Conservation (phyloP, 306 rosid species). For the Lagenaria siceraria region DNA sequence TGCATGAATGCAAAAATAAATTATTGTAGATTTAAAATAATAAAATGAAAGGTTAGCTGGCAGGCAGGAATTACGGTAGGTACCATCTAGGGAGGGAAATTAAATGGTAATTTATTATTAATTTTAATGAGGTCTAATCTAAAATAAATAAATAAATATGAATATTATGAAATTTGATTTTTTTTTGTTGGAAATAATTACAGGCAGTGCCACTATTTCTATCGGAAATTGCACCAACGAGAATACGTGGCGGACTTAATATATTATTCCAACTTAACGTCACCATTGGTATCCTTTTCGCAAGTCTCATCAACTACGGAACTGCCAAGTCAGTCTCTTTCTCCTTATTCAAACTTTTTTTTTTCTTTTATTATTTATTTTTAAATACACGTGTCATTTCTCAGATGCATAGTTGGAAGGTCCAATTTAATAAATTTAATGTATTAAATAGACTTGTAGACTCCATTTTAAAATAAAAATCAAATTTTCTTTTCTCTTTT, state of each 20-base stretch:
- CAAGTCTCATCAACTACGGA: constrained; percentile 37
- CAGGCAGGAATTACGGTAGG: background rate
- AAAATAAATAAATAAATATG: background rate
- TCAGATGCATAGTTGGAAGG: background rate
- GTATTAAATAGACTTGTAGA: too few relatives aligned
- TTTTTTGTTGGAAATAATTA: background rate
- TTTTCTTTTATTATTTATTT: background rate
- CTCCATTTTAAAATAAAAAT: too few relatives aligned
- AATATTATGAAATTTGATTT: background rate
- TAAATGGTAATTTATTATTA: background rate
- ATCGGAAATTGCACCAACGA: constrained; percentile 63
- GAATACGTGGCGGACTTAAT: constrained; percentile 59
- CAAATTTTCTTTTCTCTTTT: too few relatives aligned
- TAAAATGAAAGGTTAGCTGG: background rate
- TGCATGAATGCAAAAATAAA: background rate
- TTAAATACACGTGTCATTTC: background rate
- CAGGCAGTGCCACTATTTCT: constrained; percentile 56
- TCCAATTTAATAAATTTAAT: too few relatives aligned
- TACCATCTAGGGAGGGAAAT: background rate
- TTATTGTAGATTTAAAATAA: background rate
- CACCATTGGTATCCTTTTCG: constrained; percentile 54
- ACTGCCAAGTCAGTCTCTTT: constrained; percentile 26
- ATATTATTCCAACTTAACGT: constrained; percentile 49
- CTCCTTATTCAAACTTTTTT: background rate
- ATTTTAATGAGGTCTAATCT: background rate